Conservation (phyloP, 768 basidiomycete species). For the Rhizopogon rudus region DNA sequence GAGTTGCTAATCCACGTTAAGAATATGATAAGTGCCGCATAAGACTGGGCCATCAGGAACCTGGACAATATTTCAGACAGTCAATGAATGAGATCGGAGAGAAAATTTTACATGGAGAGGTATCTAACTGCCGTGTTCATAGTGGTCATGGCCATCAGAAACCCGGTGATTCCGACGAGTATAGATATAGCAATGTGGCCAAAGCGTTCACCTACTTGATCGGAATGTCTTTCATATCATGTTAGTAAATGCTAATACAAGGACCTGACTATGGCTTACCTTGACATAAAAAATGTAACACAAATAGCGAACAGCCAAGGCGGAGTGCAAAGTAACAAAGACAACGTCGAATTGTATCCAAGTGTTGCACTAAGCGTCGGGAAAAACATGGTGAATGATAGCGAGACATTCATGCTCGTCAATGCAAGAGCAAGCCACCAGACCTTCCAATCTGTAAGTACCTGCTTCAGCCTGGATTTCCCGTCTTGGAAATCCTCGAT, state of each 20-base stretch:
- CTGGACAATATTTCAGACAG: slow-evolving; percentile 28
- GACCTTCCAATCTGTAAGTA: too few relatives aligned
- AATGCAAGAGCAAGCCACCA: too few relatives aligned
- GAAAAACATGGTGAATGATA: slow-evolving; percentile 79
- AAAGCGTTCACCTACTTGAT: slow-evolving; percentile 65
- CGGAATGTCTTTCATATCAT: slow-evolving; percentile 52
- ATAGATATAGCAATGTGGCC: slow-evolving; percentile 55
- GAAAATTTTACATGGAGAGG: slow-evolving; percentile 47
- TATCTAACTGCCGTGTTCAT: slow-evolving; percentile 62
- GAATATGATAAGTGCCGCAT: slow-evolving; percentile 67
- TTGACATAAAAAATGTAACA: slow-evolving; percentile 46
- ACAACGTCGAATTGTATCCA: slow-evolving; percentile 58
- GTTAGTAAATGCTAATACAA: not conserved
- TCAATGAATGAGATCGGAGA: not conserved
- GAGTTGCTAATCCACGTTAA: slow-evolving; percentile 48
- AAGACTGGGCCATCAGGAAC: slow-evolving; percentile 74
- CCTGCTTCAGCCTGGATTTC: too few relatives aligned
- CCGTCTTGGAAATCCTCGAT: too few relatives aligned
- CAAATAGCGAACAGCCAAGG: slow-evolving; percentile 66
- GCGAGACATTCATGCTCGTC: slow-evolving; percentile 48
- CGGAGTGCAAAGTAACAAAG: slow-evolving; percentile 64
- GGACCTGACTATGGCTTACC: slow-evolving; percentile 27
- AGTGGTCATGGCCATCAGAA: slow-evolving; percentile 58
- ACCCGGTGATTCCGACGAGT: slow-evolving; percentile 60
- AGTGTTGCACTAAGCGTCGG: slow-evolving; percentile 75